These are phyloP conservation scores for Podaxis mareebaensis DNA, from an alignment of 768 basidiomycete species.

Conservation along the genomic window DNA sequence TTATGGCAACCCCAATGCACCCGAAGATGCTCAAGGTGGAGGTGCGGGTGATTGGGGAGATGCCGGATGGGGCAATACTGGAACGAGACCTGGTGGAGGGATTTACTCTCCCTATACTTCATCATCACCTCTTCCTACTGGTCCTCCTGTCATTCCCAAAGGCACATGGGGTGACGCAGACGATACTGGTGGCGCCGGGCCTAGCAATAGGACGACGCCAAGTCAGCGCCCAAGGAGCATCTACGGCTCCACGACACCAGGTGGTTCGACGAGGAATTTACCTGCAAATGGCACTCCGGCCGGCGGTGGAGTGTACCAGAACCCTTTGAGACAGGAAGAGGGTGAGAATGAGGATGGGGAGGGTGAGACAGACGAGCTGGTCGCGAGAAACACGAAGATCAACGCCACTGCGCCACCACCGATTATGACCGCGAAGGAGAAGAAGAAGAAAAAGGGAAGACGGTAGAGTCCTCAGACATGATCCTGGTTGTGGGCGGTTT, in stretches of 20 bases:
- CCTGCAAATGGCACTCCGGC: not conserved
- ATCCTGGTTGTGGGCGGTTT: not conserved
- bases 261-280: not conserved
- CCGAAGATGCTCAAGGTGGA: not conserved
- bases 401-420: constrained; percentile 12
- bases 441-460: constrained; percentile 12
- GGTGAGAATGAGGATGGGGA: constrained; percentile 10
- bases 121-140: not conserved
- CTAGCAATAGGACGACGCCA: not conserved
- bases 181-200: not conserved
- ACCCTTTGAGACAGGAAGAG: constrained; percentile 11
- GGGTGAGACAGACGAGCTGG: not conserved
- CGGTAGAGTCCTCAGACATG: not conserved
- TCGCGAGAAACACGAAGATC: constrained; percentile 15
- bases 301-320: constrained; percentile 14
- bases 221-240: constrained; percentile 3
- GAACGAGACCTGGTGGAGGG: not conserved
- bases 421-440: not conserved
- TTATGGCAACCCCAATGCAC: constrained; percentile 3
- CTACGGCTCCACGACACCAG: constrained; percentile 8
- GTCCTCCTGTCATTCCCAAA: constrained; percentile 11
- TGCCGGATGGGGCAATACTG: not conserved
- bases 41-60: not conserved
- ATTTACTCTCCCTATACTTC: constrained; percentile 1
- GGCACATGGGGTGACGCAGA: not conserved